Evolutionary conservation across 1,139 yeast genomes (phyloP).

Genomic region (Taphrina betulina): DNA sequence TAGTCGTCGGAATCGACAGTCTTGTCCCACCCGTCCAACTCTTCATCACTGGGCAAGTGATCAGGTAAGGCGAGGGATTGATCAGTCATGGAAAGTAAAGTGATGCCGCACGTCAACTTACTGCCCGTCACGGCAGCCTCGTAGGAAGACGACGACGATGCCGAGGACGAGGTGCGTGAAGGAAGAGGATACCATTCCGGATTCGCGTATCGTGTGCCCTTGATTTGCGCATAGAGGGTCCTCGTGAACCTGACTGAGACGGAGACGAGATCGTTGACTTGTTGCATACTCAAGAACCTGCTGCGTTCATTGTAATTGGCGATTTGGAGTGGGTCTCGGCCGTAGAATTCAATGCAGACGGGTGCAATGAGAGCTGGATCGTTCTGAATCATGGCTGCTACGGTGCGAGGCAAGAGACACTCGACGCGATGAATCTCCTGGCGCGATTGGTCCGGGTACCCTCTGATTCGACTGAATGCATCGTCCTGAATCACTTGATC

Average conservation of each 20-base stretch:
- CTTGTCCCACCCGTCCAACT: slow-evolving; percentile 39
- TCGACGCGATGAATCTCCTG: slow-evolving; percentile 37
- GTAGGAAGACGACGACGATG: neutral
- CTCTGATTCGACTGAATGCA: slow-evolving; percentile 35
- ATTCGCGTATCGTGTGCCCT: slow-evolving; percentile 36
- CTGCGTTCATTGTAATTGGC: neutral
- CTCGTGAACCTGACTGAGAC: slow-evolving; percentile 40
- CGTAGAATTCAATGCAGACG: slow-evolving; percentile 37
- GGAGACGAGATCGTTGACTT: slow-evolving; percentile 39
- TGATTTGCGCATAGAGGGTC: slow-evolving; percentile 40
- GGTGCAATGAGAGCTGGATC: slow-evolving; percentile 36
- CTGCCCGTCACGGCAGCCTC: slow-evolving; percentile 39
- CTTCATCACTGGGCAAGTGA: slow-evolving; percentile 38
- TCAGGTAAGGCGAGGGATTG: neutral
- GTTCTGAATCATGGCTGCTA: slow-evolving; percentile 37
- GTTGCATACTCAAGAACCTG: slow-evolving; percentile 32
- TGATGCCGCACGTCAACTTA: slow-evolving; percentile 42
- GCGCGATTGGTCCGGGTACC: slow-evolving; percentile 37
- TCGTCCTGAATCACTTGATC: slow-evolving; percentile 18
- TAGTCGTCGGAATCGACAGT: slow-evolving; percentile 41
- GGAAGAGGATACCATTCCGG: slow-evolving; percentile 34
- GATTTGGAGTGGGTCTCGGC: slow-evolving; percentile 36
- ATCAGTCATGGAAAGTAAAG: slow-evolving; percentile 36
- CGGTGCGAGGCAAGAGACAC: slow-evolving; percentile 36
- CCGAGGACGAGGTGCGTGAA: neutral